Base-by-base conservation (phyloP, 768 basidiomycete genomes). In the Leccinum olivaceopallidum region DNA sequence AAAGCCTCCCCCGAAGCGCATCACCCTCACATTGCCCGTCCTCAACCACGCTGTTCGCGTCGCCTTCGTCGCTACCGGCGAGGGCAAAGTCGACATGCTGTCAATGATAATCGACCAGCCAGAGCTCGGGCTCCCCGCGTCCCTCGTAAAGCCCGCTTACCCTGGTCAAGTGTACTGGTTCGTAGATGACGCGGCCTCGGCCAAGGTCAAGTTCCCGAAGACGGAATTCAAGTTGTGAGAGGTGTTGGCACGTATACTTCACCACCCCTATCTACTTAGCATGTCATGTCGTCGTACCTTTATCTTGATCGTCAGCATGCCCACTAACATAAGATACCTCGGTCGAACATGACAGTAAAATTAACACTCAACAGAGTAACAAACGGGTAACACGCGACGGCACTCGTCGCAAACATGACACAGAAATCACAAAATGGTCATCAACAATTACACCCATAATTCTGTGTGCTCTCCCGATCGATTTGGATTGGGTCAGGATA, bases 401-500 rank as follows among this genome's bases (percentile, higher is more conserved):
- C 48, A 54, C 57, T 61, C 58, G 63, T 68, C 70, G 67, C 66
- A 44, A 57, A 65, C 65, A 74, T 39, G 65, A 60, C 60, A 70
- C 63, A 62, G 44, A 66, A 63, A 64, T 56, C 60, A 63, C 59
- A 72, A 73, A 60, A 60, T 39, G 65, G 67, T 66, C 71, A 76
- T 81, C 68, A 95, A 78, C 95, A 98, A 72, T 85, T 94, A 83
- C 95, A 98, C 59, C 89, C 91, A 71, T 93, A 94, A 75, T 81
- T 90, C 81, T 95, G 94, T 58, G 89, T 87, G 72, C 83, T 90
- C 78, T 97, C 94, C 59, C 90, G 86, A 77, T 98, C 94, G 74
- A 98, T 91, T 75, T 94, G 89, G 75, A 99, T 98, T 16, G 96
- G 96, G 76, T 99, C 96, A 30, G 96, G 96, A 76, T 98, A 99